Evolutionary conservation across 345 rosid genomes (phyloP).

Genomic region (Lepidium didymum): DNA sequence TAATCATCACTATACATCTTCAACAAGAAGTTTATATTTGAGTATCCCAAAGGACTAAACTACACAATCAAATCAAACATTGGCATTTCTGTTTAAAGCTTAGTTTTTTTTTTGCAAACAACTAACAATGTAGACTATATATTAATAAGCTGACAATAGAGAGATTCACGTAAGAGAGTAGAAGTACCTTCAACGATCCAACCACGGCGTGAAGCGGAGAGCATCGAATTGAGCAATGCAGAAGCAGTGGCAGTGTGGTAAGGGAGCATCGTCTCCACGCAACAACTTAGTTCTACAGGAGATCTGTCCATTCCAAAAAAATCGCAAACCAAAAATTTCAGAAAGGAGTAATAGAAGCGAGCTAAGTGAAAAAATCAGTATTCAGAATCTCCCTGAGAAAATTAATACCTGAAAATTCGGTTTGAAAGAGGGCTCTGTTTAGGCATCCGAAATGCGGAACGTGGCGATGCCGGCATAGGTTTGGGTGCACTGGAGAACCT

Average conservation of each 20-base stretch:
- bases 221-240: slow-evolving; percentile 86
- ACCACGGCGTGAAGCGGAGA: slow-evolving; percentile 40
- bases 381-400: background rate
- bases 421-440: slow-evolving; percentile 46
- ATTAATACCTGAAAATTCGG: slow-evolving; percentile 56
- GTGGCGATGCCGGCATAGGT: slow-evolving; percentile 31
- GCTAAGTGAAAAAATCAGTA: background rate
- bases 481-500: slow-evolving; percentile 38
- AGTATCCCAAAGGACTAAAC: background rate
- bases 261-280: slow-evolving; percentile 77
- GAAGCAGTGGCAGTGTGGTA: slow-evolving; percentile 90
- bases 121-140: no score
- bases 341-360: background rate
- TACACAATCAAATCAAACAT: background rate
- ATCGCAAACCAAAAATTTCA: background rate
- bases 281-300: slow-evolving; percentile 73
- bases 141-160: background rate
- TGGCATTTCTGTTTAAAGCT: background rate
- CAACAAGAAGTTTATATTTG: background rate
- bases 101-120: background rate
- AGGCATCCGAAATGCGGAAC: slow-evolving; percentile 47
- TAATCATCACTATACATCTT: background rate
- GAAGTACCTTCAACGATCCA: slow-evolving; percentile 25
- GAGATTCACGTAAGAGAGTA: background rate
- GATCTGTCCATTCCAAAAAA: slow-evolving; percentile 34